A percentile compares a stretch with the other conserved stretches of the same genome.
These are phyloP conservation scores for Cyclanthera cordifolia DNA, from an alignment of 306 rosid species.

Conservation along the genomic window DNA sequence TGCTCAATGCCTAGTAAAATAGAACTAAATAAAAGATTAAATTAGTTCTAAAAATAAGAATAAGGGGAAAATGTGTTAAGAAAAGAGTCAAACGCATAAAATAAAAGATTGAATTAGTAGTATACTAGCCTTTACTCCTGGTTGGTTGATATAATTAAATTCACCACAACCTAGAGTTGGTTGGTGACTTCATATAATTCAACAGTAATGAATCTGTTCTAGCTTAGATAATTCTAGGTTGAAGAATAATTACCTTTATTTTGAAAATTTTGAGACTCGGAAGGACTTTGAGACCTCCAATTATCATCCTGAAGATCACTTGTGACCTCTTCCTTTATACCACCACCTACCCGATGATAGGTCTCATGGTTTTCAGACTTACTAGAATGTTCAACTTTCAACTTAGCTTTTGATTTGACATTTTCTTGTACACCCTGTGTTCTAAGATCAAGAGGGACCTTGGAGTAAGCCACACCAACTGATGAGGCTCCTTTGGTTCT, in stretches of 20 bases:
- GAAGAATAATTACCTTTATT: slow-evolving; percentile 35
- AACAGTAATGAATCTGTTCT: not conserved
- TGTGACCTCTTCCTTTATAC: slow-evolving; percentile 17
- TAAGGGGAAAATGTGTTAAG: not conserved
- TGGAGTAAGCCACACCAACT: slow-evolving; percentile 5
- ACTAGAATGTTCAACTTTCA: slow-evolving; percentile 24
- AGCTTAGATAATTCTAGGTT: not conserved
- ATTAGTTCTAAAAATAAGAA: not conserved
- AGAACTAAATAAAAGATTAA: not conserved
- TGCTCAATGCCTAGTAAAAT: not conserved
- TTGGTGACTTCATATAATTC: too few species aligned
- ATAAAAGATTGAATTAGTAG: not conserved
- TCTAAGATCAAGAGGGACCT: slow-evolving; percentile 24
- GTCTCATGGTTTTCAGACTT: slow-evolving; percentile 18
- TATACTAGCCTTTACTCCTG: not conserved
- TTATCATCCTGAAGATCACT: slow-evolving; percentile 27
- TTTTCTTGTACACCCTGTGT: slow-evolving; percentile 18
- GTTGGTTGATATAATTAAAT: too few species aligned
- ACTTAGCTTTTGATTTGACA: slow-evolving; percentile 15
- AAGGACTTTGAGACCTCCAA: slow-evolving; percentile 33
- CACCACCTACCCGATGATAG: slow-evolving; percentile 15
- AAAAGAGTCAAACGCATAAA: not conserved
- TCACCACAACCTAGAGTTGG: too few species aligned
- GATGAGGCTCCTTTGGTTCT: slow-evolving; percentile 28
- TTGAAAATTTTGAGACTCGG: slow-evolving; percentile 27